Percentiles rank a stretch among this genome's conserved stretches.
phyloP scores from a whole-genome alignment of 2,329 filamentous ascomycete species.

The Parafenestella ontariensis region DNA sequence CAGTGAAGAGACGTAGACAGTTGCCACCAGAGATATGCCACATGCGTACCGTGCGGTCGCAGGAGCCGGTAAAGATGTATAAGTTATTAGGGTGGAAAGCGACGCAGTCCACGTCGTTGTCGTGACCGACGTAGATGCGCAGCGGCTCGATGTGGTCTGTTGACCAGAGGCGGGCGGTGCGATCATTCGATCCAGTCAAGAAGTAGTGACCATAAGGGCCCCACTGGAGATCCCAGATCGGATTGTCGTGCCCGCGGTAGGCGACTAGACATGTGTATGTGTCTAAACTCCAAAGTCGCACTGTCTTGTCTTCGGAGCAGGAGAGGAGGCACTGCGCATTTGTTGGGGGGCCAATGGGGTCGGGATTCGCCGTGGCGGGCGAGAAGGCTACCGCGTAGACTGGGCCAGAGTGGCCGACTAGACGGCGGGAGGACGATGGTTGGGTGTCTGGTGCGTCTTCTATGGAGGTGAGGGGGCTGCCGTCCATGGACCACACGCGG shows the following conservation, averaged over 20 bases:
- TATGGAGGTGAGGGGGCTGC: conserved; percentile 76
- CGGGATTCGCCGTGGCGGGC: conserved; percentile 64
- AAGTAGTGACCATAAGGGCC: conserved; percentile 97
- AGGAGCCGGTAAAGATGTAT: conserved; percentile 92
- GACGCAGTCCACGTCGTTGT: conserved; percentile 89
- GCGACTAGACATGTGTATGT: conserved; percentile 91
- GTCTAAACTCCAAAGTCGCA: conserved; percentile 92
- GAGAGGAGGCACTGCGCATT: conserved; percentile 82
- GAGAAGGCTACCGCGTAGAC: conserved; percentile 92
- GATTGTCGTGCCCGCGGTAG: conserved; percentile 91
- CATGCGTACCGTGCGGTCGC: conserved; percentile 95
- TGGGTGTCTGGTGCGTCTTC: conserved; percentile 62
- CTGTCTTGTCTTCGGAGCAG: conserved; percentile 82
- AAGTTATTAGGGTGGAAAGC: conserved; percentile 93
- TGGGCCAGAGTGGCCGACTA: conserved; percentile 87
- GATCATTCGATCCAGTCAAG: conserved; percentile 83
- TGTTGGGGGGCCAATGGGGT: conserved; percentile 59
- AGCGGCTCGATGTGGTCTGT: conserved; percentile 91
- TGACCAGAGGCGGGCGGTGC: conserved; percentile 87
- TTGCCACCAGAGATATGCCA: conserved; percentile 91
- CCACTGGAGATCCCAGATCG: conserved; percentile 88
- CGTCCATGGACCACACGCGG: conserved; percentile 90
- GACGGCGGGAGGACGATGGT: conserved; percentile 71
- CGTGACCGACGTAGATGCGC: conserved; percentile 88
- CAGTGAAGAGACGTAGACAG: conserved; percentile 89